A percentile compares a stretch with the other conserved stretches of the same genome.
These are phyloP conservation scores for Fusarium veterinarium DNA, from an alignment of 2,329 filamentous ascomycete species.

Conservation along the genomic window DNA sequence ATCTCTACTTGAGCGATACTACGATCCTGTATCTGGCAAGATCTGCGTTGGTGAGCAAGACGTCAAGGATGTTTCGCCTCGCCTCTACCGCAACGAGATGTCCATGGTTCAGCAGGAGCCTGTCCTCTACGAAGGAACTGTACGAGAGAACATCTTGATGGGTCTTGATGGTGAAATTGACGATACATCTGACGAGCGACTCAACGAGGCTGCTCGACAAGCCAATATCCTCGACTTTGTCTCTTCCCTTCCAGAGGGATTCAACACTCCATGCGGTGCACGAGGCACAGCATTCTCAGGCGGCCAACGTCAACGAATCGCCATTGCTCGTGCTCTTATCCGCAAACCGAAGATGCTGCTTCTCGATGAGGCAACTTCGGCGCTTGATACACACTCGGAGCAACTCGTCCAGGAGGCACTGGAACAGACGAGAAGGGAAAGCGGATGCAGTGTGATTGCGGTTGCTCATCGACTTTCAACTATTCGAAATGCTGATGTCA, in stretches of 20 bases:
- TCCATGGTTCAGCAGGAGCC: conserved; percentile 56
- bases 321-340: conserved; percentile 74
- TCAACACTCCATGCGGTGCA: conserved; percentile 69
- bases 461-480: conserved; percentile 69
- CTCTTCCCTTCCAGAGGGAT: conserved; percentile 53
- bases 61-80: conserved; percentile 39
- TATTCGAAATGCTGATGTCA: conserved; percentile 68
- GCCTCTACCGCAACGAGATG: conserved; percentile 48
- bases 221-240: conserved; percentile 61
- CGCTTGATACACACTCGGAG: conserved; percentile 70
- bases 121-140: conserved; percentile 59
- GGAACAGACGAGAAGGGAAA: conserved; percentile 39
- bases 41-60: conserved; percentile 46
- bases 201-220: conserved; percentile 58
- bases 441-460: conserved; percentile 64
- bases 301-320: conserved; percentile 74
- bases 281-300: conserved; percentile 72
- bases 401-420: conserved; percentile 68
- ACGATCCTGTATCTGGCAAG: conserved; percentile 50
- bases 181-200: conserved; percentile 36
- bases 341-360: conserved; percentile 71
- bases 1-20: conserved; percentile 60
- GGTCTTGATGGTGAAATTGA: conserved; percentile 48
- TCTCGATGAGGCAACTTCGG: conserved; percentile 73
- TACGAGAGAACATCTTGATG: conserved; percentile 65